These are phyloP conservation scores for Salvia sclarea DNA, from an alignment of 305 asterid species.

Conservation along the genomic window DNA sequence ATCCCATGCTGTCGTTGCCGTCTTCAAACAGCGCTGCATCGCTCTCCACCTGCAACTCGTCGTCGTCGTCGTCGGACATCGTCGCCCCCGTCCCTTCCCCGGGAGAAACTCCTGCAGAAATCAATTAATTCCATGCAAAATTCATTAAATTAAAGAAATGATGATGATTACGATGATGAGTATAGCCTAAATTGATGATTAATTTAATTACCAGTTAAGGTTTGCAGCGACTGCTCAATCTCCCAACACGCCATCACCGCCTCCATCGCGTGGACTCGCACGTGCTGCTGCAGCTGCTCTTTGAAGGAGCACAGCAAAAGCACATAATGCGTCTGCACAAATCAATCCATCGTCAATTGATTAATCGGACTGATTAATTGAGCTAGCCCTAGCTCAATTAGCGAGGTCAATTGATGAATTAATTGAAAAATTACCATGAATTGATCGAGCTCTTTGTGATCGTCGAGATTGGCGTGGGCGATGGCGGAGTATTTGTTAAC, in stretches of 20 bases:
- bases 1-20: constrained; percentile 3
- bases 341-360: too few species aligned
- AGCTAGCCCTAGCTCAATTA: too few species aligned
- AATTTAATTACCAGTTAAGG: constrained; percentile 9
- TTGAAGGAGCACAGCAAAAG: constrained; percentile 27
- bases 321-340: constrained; percentile 16
- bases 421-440: neutral
- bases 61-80: constrained; percentile 20
- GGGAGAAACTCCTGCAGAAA: constrained; percentile 12
- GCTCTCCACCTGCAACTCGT: neutral
- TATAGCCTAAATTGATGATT: too few species aligned
- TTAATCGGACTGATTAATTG: too few species aligned
- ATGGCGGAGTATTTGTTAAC: constrained; percentile 10
- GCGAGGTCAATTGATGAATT: neutral
- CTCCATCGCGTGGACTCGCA: constrained; percentile 28
- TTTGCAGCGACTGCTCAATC: constrained; percentile 22
- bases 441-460: constrained; percentile 10
- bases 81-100: constrained; percentile 24
- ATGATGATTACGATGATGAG: too few species aligned
- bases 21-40: constrained; percentile 12
- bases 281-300: constrained; percentile 29
- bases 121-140: neutral
- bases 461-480: constrained; percentile 9
- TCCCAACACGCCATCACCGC: constrained; percentile 28
- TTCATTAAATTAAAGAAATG: too few species aligned